Percentiles rank a stretch among this genome's conserved stretches.
Conservation (phyloP, 2,329 filamentous ascomycete genomes). For the Microcyclospora tardicrescens region DNA sequence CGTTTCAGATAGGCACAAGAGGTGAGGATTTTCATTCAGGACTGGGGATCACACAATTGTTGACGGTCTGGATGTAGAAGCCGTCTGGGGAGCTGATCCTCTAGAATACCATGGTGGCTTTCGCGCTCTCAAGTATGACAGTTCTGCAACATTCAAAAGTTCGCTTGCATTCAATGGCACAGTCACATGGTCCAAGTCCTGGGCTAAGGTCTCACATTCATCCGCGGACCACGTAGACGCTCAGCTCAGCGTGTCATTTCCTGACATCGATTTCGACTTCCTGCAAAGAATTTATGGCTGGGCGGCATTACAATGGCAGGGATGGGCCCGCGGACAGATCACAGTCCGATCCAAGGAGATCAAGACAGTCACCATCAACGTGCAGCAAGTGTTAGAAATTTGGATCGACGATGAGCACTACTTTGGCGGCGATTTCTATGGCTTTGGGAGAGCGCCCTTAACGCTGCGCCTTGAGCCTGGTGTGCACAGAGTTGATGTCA, state of each 20-base stretch:
- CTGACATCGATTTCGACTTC: slow-evolving; percentile 40
- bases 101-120: slow-evolving; percentile 43
- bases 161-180: slow-evolving; percentile 39
- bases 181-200: slow-evolving; percentile 34
- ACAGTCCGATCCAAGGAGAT: slow-evolving; percentile 21
- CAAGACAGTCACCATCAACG: slow-evolving; percentile 30
- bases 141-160: slow-evolving; percentile 33
- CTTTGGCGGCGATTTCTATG: slow-evolving; percentile 47
- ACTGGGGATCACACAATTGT: not conserved
- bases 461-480: slow-evolving; percentile 39
- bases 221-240: slow-evolving; percentile 21
- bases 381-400: slow-evolving; percentile 39
- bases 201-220: slow-evolving; percentile 20
- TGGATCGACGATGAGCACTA: slow-evolving; percentile 39
- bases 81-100: slow-evolving; percentile 46
- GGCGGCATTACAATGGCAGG: slow-evolving; percentile 46
- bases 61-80: slow-evolving; percentile 29
- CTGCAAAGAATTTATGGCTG: slow-evolving; percentile 45
- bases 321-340: slow-evolving; percentile 42
- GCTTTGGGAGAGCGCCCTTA: slow-evolving; percentile 37
- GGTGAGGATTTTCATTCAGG: slow-evolving; percentile 26
- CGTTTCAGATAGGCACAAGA: slow-evolving; percentile 46
- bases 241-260: slow-evolving; percentile 34
- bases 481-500: slow-evolving; percentile 38
- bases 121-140: slow-evolving; percentile 31